Conservation (phyloP, 2,329 filamentous ascomycete species). For the Xylariaceae sp. region DNA sequence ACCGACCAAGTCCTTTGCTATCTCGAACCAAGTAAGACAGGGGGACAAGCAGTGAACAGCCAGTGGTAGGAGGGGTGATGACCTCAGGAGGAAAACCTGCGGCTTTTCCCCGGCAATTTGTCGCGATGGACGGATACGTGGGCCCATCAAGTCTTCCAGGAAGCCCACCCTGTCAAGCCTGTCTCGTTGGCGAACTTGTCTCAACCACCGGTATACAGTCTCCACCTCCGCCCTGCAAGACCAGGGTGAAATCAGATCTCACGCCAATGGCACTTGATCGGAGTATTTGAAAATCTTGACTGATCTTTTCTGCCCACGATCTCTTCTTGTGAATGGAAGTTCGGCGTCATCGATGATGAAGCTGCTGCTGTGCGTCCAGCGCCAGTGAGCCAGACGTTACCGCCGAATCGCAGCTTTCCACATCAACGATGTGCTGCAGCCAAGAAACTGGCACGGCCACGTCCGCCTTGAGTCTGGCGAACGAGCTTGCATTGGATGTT, state of each 20-base stretch:
- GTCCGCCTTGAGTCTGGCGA: neutral
- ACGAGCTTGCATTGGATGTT: constrained; percentile 1
- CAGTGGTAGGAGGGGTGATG: neutral
- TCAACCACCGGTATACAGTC: neutral
- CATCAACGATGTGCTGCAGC: neutral
- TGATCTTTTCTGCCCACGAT: too few relatives aligned
- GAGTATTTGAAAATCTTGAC: too few relatives aligned
- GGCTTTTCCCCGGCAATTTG: too few relatives aligned
- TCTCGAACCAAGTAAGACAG: constrained; percentile 10
- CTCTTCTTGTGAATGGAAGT: too few relatives aligned
- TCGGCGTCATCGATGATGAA: too few relatives aligned
- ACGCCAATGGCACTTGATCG: too few relatives aligned
- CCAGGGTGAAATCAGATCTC: too few relatives aligned
- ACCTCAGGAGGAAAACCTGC: too few relatives aligned
- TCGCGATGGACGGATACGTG: too few relatives aligned
- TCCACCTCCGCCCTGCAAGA: neutral
- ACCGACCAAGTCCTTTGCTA: constrained; percentile 3
- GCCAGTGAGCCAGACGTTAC: too few relatives aligned
- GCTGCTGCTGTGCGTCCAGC: too few relatives aligned
- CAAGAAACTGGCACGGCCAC: neutral
- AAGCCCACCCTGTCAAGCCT: neutral
- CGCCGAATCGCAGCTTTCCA: neutral
- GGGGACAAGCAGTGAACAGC: constrained; percentile 2
- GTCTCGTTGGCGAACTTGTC: neutral
- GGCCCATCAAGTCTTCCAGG: neutral